These are phyloP conservation scores for Artemisia tridentata DNA, from an alignment of 129 eudicot species.

Conservation along the genomic window DNA sequence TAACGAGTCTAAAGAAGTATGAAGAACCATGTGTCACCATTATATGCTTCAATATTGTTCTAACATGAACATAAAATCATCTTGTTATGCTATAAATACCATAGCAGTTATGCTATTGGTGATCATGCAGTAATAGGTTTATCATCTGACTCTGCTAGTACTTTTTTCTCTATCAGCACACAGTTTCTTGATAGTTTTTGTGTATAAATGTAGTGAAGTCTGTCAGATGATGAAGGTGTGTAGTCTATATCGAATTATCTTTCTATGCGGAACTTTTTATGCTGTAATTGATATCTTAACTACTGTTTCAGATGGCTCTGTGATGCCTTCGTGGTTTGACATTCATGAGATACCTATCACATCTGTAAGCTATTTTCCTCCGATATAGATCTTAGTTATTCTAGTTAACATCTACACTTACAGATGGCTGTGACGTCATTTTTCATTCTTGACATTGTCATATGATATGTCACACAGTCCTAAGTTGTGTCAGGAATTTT, in stretches of 20 bases:
- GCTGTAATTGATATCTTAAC: conserved; percentile 1
- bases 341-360: conserved; percentile 83
- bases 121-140: no score
- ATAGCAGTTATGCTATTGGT: no score
- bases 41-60: no score
- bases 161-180: background rate
- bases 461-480: background rate
- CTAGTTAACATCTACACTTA: background rate
- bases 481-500: background rate
- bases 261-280: background rate
- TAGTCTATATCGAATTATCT: background rate
- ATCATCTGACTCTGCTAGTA: no score
- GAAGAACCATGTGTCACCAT: no score
- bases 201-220: no score
- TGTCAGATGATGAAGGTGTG: background rate
- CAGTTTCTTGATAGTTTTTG: background rate
- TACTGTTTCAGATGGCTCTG: conserved; percentile 69
- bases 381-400: conserved; percentile 1
- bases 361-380: conserved; percentile 53
- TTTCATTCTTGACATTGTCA: background rate
- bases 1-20: no score
- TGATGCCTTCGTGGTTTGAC: conserved; percentile 98
- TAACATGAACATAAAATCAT: no score
- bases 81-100: no score
- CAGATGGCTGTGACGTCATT: background rate